phyloP scores from a whole-genome alignment of 2,329 filamentous ascomycete genomes.

The Fusarium poae region DNA sequence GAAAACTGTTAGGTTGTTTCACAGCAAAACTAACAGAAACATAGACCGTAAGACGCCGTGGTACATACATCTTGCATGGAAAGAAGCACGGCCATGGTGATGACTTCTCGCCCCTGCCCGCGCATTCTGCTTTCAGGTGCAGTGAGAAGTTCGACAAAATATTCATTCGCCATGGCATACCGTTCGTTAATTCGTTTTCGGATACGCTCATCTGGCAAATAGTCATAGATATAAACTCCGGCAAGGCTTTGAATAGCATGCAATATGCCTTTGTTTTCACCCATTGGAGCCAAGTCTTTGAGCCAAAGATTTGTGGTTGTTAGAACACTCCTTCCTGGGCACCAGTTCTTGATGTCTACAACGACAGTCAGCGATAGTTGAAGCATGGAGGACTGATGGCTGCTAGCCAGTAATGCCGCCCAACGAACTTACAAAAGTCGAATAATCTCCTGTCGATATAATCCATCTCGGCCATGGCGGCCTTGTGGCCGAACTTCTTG shows the following conservation, averaged over 20 bases:
- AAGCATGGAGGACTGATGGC: background rate
- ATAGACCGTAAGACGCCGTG: background rate
- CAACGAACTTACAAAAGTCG: conserved; percentile 53
- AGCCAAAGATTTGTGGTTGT: conserved; percentile 57
- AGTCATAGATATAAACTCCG: conserved; percentile 59
- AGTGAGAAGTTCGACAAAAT: conserved; percentile 50
- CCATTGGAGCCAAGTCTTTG: conserved; percentile 57
- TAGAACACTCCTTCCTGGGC: conserved; percentile 57
- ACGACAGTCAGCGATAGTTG: conserved; percentile 5
- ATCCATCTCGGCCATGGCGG: conserved; percentile 52
- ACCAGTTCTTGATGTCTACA: conserved; percentile 57
- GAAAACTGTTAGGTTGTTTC: background rate
- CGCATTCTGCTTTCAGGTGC: conserved; percentile 38
- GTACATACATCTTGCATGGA: conserved; percentile 57
- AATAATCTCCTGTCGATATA: conserved; percentile 52
- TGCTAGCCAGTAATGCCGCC: background rate
- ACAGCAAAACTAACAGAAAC: background rate
- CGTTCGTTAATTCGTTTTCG: conserved; percentile 52
- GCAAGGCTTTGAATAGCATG: conserved; percentile 58
- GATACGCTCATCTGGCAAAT: conserved; percentile 52
- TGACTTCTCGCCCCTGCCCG: conserved; percentile 50
- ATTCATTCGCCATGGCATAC: conserved; percentile 51
- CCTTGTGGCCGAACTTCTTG: conserved; percentile 50
- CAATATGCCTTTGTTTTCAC: conserved; percentile 52
- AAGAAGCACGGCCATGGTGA: conserved; percentile 55